Percentiles rank a stretch among this genome's conserved stretches.
These are phyloP conservation scores for Lodderomyces oxycetoniae DNA, from an alignment of 1,139 yeast genomes.

Conservation along the genomic window DNA sequence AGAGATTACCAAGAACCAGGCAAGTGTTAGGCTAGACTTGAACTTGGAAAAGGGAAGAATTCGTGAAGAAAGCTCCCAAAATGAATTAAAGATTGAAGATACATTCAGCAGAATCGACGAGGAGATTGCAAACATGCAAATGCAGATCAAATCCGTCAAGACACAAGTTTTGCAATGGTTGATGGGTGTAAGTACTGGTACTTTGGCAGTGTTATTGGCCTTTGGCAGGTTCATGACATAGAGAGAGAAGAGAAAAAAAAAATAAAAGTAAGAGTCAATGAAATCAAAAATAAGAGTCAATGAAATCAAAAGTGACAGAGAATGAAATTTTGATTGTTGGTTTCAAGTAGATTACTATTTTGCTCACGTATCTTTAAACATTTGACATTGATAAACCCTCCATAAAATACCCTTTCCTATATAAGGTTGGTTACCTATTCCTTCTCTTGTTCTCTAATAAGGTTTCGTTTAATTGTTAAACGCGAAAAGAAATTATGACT, in stretches of 20 bases:
- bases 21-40: constrained; percentile 84
- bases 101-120: constrained; percentile 94
- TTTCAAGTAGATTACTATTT: too few relatives aligned
- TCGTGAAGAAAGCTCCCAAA: constrained; percentile 87
- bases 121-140: constrained; percentile 89
- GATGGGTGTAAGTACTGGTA: constrained; percentile 97
- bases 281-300: constrained; percentile 5
- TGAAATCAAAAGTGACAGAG: constrained; percentile 1
- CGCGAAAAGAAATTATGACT: too few relatives aligned
- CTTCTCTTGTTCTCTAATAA: too few relatives aligned
- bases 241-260: too few relatives aligned
- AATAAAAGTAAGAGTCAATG: too few relatives aligned
- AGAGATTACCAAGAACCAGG: constrained; percentile 86
- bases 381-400: too few relatives aligned
- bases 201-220: constrained; percentile 88
- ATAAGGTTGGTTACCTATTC: too few relatives aligned
- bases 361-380: too few relatives aligned
- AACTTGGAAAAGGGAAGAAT: constrained; percentile 93
- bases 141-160: constrained; percentile 90
- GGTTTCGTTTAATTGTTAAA: too few relatives aligned
- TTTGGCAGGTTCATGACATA: constrained; percentile 54
- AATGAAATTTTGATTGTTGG: too few relatives aligned
- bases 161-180: constrained; percentile 98
- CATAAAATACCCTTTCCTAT: too few relatives aligned
- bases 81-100: constrained; percentile 89